phyloP scores from a whole-genome alignment of 192 early-diverging fungal species.

The Entomortierella beljakovae region DNA sequence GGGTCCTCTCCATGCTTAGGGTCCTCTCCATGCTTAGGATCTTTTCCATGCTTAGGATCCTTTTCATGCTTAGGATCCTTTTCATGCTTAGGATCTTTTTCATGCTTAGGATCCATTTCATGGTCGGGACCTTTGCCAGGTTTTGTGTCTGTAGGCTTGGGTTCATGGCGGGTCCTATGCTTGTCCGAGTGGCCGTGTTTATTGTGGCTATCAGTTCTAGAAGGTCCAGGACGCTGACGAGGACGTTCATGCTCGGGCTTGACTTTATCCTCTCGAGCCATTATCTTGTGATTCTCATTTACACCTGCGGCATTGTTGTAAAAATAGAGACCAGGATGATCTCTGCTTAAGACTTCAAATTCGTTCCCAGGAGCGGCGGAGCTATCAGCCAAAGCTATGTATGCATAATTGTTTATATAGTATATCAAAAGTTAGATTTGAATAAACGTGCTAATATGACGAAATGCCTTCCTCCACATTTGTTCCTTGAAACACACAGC shows the following conservation, averaged over 20 bases:
- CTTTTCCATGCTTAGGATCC: slow-evolving; percentile 10
- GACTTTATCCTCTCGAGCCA: not conserved
- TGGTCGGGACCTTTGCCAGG: slow-evolving; percentile 5
- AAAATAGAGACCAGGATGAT: slow-evolving; percentile 6
- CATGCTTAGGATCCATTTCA: not conserved
- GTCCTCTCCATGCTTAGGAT: slow-evolving; percentile 1
- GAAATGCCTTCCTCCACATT: too few relatives aligned
- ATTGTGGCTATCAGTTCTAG: slow-evolving; percentile 3
- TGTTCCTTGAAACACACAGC: not conserved
- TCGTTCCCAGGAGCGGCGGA: not conserved
- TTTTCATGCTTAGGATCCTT: slow-evolving; percentile 8
- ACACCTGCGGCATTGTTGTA: slow-evolving; percentile 11
- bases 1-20: slow-evolving; percentile 18
- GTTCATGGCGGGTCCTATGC: not conserved
- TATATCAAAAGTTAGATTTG: not conserved
- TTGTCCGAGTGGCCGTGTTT: not conserved
- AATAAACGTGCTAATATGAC: too few relatives aligned
- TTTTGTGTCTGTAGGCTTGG: slow-evolving; percentile 3
- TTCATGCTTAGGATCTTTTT: slow-evolving; percentile 8
- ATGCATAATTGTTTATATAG: not conserved
- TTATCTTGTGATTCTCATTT: not conserved
- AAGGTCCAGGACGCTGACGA: slow-evolving; percentile 29
- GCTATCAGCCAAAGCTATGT: slow-evolving; percentile 9
- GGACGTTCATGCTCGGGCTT: slow-evolving; percentile 25
- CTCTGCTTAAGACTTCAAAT: not conserved